Evolutionary conservation across 768 basidiomycete genomes (phyloP).

Genomic region (Boletus rubroflammeus): DNA sequence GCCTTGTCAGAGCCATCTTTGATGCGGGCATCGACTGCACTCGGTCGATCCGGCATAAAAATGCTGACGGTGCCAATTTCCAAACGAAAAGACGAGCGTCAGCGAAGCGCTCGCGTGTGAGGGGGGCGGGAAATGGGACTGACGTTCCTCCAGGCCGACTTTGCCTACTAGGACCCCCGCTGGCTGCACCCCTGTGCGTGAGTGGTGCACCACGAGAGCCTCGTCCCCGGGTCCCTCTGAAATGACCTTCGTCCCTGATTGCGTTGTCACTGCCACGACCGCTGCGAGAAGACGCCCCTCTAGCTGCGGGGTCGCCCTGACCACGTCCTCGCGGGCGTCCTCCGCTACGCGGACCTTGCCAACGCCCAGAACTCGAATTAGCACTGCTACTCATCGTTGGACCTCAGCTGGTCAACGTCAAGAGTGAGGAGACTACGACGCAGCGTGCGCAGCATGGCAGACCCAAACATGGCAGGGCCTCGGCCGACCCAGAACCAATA

Average conservation of each 20-base stretch:
- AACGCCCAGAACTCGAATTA: not conserved
- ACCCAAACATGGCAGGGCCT: not conserved
- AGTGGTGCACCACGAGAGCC: not conserved
- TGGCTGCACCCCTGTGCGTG: constrained; percentile 14
- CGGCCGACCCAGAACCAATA: too few relatives aligned
- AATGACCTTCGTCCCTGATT: constrained; percentile 17
- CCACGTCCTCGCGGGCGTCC: constrained; percentile 11
- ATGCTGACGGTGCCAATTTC: not conserved
- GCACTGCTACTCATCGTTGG: constrained; percentile 4
- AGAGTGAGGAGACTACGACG: too few relatives aligned
- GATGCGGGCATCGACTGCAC: constrained; percentile 53
- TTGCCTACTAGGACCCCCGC: not conserved
- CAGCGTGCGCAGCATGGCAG: too few relatives aligned
- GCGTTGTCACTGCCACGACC: constrained; percentile 13
- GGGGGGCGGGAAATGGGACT: not conserved
- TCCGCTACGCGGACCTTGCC: constrained; percentile 25
- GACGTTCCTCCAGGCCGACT: constrained; percentile 19
- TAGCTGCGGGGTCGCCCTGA: not conserved
- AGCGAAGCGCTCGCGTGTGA: not conserved
- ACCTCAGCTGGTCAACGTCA: too few relatives aligned
- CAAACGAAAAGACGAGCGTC: not conserved
- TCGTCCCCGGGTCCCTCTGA: not conserved
- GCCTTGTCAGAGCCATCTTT: constrained; percentile 37
- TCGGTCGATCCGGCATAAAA: constrained; percentile 37
- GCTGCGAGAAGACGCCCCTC: not conserved